Conservation (phyloP, 768 basidiomycete genomes). For the Trametes cingulata region DNA sequence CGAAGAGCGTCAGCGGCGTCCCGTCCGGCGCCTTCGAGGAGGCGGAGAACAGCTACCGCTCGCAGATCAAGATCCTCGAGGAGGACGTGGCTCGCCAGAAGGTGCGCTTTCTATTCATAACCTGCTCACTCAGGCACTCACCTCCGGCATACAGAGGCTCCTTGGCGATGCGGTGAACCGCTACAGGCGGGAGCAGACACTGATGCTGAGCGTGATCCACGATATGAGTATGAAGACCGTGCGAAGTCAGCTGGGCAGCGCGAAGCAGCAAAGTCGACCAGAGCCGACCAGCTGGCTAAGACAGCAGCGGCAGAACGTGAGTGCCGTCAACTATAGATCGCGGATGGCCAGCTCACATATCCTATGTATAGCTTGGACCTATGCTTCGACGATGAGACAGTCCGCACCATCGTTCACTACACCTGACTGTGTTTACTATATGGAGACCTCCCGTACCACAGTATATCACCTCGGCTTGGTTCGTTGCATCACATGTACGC, state of each 20-base stretch:
- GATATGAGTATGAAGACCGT: constrained; percentile 63
- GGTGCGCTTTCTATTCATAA: constrained; percentile 33
- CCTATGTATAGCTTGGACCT: constrained; percentile 27
- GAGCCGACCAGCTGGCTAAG: constrained; percentile 71
- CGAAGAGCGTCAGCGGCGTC: constrained; percentile 48
- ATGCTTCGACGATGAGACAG: constrained; percentile 30
- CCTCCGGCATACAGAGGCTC: constrained; percentile 37
- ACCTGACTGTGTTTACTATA: background rate
- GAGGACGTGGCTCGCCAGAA: constrained; percentile 48
- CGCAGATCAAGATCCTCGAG: constrained; percentile 37
- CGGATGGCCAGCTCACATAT: background rate
- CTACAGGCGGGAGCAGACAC: constrained; percentile 75
- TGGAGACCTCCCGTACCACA: background rate
- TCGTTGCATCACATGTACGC: background rate
- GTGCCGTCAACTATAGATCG: constrained; percentile 17
- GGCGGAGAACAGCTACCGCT: constrained; percentile 48
- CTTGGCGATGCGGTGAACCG: constrained; percentile 54
- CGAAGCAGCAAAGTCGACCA: constrained; percentile 43
- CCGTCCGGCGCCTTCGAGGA: constrained; percentile 66
- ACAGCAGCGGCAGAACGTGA: constrained; percentile 58
- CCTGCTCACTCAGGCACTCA: background rate
- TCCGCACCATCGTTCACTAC: background rate
- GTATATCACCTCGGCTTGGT: background rate
- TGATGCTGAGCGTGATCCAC: constrained; percentile 80
- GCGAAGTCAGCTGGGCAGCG: constrained; percentile 58